Evolutionary conservation across 768 basidiomycete species (phyloP), one percentile per base, ranked within the genome.

Genomic region (Infundibulicybe gibba): DNA sequence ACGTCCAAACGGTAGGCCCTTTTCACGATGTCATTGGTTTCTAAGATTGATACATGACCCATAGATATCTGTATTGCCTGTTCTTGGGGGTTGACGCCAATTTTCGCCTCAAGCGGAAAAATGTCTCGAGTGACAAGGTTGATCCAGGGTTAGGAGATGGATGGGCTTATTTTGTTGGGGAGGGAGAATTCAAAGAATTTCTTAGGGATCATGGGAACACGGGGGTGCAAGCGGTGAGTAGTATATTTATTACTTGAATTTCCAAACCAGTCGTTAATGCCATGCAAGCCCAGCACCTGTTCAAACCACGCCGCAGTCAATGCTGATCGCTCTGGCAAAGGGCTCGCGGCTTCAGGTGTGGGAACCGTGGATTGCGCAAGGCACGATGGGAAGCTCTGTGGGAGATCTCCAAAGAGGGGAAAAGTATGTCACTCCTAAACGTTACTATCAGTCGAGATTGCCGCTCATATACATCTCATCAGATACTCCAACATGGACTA

Each of bases 341-440:
- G 55, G 17, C 45, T 45, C 3, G 55, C 54, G 2, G 58, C 58
- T 1, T 61, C 57, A 3, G 62, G 66, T 0, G 50, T 56, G 0
- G 61, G 57, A 1, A 54, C 53, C 0, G 50, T 56, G 1, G 54
- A 57, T 19, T 68, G 64, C 38, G 49, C 49, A 1, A 49, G 58
- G 6, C 64, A 66, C 40, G 55, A 62, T 41, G 50, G 63, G 45
- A 55, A 58, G 32, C 51, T 52, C 54, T 6, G 49, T 67, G 2
- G 64, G 63, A 30, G 63, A 65, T 50, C 40, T 68, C 1, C 67
- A 68, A 42, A 59, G 60, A 21, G 66, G 64, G 11, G 67, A 67
- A 56, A 19, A 57, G 64, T 66, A 44, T 21, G 56, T 25, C 25
- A 4, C 8, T 25, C 25, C 8, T 8, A 25, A 8, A 8, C 8